A percentile compares a stretch with the other conserved stretches of the same genome.
phyloP scores from a whole-genome alignment of 345 rosid genomes.

The Abelmoschus esculentus region DNA sequence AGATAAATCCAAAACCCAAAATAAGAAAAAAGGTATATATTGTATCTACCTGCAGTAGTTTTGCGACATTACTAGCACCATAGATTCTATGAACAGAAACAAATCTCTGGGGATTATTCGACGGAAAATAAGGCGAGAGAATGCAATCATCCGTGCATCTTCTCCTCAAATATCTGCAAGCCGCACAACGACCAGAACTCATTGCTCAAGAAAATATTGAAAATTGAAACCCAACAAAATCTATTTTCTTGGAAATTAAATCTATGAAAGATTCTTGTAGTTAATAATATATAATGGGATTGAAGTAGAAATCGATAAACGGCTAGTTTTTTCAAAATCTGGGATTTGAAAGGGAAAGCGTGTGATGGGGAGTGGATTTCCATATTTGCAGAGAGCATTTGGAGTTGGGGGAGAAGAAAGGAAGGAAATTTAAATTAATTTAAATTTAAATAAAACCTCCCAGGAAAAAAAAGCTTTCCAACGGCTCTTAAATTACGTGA shows the following conservation, averaged over 20 bases:
- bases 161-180: slow-evolving; percentile 76
- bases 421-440: no score
- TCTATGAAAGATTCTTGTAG: neutral
- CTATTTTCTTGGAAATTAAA: neutral
- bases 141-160: slow-evolving; percentile 73
- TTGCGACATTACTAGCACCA: slow-evolving; percentile 85
- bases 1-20: neutral
- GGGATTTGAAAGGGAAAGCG: neutral
- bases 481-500: no score
- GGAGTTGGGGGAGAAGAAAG: neutral
- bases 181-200: slow-evolving; percentile 35
- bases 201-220: neutral
- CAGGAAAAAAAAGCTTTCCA: no score
- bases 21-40: neutral
- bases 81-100: slow-evolving; percentile 79
- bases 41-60: slow-evolving; percentile 62
- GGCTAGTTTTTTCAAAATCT: neutral
- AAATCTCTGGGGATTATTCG: slow-evolving; percentile 79
- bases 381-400: slow-evolving; percentile 1
- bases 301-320: neutral
- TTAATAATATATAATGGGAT: neutral
- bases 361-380: neutral
- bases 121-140: slow-evolving; percentile 82
- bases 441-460: no score
- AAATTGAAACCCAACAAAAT: neutral